Evolutionary conservation across 139 green algal species (phyloP).

Genomic region (Parachlorella kessleri): DNA sequence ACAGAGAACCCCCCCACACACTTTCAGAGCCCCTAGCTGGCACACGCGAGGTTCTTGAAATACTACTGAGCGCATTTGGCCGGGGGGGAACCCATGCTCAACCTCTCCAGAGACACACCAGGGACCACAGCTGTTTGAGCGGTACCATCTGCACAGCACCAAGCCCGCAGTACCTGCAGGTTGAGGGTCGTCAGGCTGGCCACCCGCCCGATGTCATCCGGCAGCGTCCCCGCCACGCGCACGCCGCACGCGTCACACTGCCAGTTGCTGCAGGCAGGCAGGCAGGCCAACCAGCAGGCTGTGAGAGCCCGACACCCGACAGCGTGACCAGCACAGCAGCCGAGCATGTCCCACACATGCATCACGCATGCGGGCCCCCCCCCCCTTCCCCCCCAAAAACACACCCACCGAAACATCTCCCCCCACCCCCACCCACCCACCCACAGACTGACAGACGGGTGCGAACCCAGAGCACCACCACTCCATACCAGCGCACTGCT

Average conservation of each 20-base stretch:
- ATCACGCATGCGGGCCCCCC: background rate
- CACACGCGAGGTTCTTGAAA: no score
- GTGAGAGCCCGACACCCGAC: no score
- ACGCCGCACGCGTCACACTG: conserved; percentile 16
- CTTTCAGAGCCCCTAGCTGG: no score
- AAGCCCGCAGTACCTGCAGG: conserved; percentile 19
- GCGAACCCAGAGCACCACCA: background rate
- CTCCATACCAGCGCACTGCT: background rate
- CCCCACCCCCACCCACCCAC: background rate
- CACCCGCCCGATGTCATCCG: background rate
- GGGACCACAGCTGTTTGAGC: no score
- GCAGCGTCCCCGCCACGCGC: conserved; percentile 19
- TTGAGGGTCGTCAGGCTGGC: conserved; percentile 12
- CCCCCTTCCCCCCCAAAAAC: background rate
- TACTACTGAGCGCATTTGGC: no score
- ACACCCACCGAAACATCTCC: background rate
- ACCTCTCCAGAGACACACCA: no score
- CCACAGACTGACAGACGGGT: background rate
- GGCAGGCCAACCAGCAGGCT: no score
- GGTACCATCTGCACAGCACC: no score
- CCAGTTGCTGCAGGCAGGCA: conserved; percentile 26
- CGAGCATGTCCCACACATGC: background rate
- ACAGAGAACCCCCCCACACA: no score
- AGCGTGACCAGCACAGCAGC: background rate
- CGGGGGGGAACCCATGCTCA: no score